Evolutionary conservation across 768 basidiomycete genomes (phyloP).

Genomic region (Russula virescens): DNA sequence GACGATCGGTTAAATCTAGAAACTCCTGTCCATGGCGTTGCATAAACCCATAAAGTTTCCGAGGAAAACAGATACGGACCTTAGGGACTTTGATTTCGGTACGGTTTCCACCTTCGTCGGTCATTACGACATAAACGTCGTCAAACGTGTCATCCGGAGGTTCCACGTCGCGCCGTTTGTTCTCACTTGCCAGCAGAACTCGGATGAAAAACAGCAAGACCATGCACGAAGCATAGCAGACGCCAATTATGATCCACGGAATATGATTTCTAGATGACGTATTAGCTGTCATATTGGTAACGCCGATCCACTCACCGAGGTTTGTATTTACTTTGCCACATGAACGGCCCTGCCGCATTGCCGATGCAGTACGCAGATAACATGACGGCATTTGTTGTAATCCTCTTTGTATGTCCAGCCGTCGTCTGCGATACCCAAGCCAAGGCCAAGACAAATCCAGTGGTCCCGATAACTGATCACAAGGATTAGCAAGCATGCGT

Average conservation of each 20-base stretch:
- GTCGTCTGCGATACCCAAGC: conserved; percentile 64
- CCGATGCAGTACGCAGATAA: conserved; percentile 63
- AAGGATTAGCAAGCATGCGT: background rate
- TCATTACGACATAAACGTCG: conserved; percentile 53
- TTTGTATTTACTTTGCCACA: conserved; percentile 67
- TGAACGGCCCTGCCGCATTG: conserved; percentile 65
- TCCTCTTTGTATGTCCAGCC: conserved; percentile 65
- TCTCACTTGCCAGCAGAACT: conserved; percentile 50
- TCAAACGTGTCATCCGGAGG: conserved; percentile 49
- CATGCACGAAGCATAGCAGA: conserved; percentile 55
- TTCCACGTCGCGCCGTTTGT: conserved; percentile 56
- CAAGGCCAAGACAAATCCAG: conserved; percentile 55
- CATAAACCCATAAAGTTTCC: background rate
- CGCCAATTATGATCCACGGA: conserved; percentile 72
- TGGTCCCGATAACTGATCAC: conserved; percentile 41
- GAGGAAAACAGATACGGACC: conserved; percentile 34
- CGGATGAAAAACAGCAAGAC: conserved; percentile 46
- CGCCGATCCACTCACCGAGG: conserved; percentile 43
- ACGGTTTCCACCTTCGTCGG: conserved; percentile 43
- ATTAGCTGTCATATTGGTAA: background rate
- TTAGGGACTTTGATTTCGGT: conserved; percentile 59
- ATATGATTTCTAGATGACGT: conserved; percentile 48
- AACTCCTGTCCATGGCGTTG: conserved; percentile 44
- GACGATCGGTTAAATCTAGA: conserved; percentile 65
- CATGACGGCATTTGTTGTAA: conserved; percentile 69